Percentiles rank a stretch among this genome's conserved stretches.
phyloP scores from a whole-genome alignment of 495 filamentous ascomycete species.

The Hyaloscypha bicolor region DNA sequence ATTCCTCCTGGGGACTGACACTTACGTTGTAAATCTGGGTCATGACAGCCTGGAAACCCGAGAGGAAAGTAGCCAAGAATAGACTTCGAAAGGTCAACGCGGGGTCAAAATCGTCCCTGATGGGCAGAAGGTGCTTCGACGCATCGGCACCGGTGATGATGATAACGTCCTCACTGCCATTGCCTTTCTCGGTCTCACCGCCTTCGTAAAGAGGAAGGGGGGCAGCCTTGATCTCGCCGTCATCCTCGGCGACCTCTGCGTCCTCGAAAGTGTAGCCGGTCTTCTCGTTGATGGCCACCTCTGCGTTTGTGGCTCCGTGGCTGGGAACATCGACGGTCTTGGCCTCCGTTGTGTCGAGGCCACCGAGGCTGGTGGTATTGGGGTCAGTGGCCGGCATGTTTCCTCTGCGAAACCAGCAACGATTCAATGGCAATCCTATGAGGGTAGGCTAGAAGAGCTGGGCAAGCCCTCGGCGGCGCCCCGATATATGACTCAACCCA shows the following conservation, averaged over 20 bases:
- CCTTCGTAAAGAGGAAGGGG: not conserved
- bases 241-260: constrained; percentile 6
- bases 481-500: too few relatives aligned
- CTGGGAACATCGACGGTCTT: constrained; percentile 23
- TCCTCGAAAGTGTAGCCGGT: not conserved
- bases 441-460: too few relatives aligned
- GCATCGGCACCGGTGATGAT: constrained; percentile 40
- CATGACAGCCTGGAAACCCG: constrained; percentile 52
- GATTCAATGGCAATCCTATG: not conserved
- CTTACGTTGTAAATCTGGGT: constrained; percentile 47
- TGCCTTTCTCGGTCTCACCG: constrained; percentile 16
- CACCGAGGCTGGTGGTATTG: constrained; percentile 22
- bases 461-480: too few relatives aligned
- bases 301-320: constrained; percentile 16
- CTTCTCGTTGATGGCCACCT: constrained; percentile 25
- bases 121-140: constrained; percentile 40
- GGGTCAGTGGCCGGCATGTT: constrained; percentile 15
- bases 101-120: constrained; percentile 48
- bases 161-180: constrained; percentile 16
- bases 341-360: constrained; percentile 24
- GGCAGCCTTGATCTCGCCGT: constrained; percentile 17
- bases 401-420: not conserved
- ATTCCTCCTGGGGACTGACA: constrained; percentile 31
- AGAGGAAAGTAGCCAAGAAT: constrained; percentile 45
- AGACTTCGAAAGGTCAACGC: constrained; percentile 50